Evolutionary conservation across 345 rosid species (phyloP).

Genomic region (Citrus medica): DNA sequence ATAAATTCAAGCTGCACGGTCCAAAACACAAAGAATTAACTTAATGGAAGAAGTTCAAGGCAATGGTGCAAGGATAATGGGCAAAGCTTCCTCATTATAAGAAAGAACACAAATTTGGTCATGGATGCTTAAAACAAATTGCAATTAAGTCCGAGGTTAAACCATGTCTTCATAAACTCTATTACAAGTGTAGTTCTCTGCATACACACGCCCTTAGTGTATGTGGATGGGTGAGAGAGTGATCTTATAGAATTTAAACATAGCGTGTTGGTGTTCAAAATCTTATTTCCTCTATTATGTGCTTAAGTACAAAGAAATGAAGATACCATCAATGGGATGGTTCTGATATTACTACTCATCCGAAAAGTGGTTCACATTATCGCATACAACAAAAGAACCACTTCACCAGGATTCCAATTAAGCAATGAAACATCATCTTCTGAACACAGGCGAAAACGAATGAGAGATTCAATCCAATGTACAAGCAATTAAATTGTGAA

Average conservation of each 20-base stretch:
- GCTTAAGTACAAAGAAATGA: background rate
- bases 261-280: background rate
- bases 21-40: background rate
- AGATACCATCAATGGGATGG: background rate
- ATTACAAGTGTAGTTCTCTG: background rate
- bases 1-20: conserved; percentile 64
- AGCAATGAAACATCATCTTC: background rate
- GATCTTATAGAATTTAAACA: background rate
- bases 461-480: background rate
- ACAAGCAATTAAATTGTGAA: background rate
- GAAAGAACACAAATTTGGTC: background rate
- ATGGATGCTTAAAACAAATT: background rate
- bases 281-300: background rate
- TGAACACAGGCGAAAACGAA: background rate
- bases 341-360: too few relatives aligned
- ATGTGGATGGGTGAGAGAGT: background rate
- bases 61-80: background rate
- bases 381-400: background rate
- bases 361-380: background rate
- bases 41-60: background rate
- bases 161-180: background rate
- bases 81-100: background rate
- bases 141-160: background rate
- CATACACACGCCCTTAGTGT: background rate
- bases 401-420: background rate